Conservation (phyloP, 306 rosid species). For the Rosa lucieae region DNA sequence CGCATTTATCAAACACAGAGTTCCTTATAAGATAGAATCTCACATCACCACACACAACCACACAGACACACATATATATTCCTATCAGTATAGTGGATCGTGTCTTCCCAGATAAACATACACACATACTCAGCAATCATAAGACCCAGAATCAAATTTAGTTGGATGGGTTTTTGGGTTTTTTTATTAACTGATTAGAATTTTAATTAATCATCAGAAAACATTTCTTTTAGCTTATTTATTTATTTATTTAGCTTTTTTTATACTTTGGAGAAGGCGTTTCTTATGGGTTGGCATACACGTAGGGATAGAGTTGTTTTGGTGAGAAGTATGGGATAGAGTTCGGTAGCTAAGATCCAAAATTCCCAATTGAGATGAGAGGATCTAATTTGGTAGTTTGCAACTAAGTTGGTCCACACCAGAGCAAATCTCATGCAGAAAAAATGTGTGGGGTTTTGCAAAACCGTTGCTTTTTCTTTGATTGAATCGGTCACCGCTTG, state of each 20-base stretch:
- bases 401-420: neutral
- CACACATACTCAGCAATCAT: neutral
- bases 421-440: conserved; percentile 1
- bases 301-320: neutral
- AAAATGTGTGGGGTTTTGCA: neutral
- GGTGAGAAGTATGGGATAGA: neutral
- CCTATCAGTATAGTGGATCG: neutral
- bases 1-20: neutral
- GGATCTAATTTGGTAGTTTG: neutral
- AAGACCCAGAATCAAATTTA: neutral
- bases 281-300: neutral
- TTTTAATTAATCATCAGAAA: neutral
- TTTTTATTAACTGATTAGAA: neutral
- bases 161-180: neutral
- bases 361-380: neutral
- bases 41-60: neutral
- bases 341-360: conserved; percentile 4
- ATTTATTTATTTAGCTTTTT: neutral
- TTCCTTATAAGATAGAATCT: neutral
- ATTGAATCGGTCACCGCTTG: conserved; percentile 6
- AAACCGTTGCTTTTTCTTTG: neutral
- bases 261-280: neutral
- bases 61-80: too few relatives aligned
- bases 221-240: neutral
- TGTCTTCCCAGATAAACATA: neutral